Evolutionary conservation across 2,329 filamentous ascomycete genomes (phyloP).

Genomic region (Aspergillus arachidicola): DNA sequence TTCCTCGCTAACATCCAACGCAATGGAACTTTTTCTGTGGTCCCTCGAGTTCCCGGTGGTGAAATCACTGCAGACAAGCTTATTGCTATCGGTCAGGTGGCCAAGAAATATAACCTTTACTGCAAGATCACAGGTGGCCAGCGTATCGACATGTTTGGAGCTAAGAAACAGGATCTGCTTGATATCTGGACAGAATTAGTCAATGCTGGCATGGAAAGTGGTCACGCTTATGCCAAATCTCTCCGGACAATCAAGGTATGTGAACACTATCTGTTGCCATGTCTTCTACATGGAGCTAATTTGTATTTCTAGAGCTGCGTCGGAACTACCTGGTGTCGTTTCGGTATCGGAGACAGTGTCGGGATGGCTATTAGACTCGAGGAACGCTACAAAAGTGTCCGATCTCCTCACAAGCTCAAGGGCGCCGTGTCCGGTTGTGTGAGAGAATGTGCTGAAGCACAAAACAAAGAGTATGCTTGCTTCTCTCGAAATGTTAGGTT

Average conservation of each 20-base stretch:
- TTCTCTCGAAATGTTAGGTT: no score
- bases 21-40: conserved; percentile 86
- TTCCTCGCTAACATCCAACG: conserved; percentile 89
- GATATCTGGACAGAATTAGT: conserved; percentile 81
- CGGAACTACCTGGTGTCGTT: conserved; percentile 88
- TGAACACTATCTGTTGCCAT: not conserved
- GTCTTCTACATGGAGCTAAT: conserved; percentile 10
- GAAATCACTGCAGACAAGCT: conserved; percentile 88
- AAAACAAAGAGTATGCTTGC: conserved; percentile 76
- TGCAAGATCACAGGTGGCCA: conserved; percentile 92
- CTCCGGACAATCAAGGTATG: conserved; percentile 76
- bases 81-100: conserved; percentile 79
- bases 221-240: conserved; percentile 88
- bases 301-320: conserved; percentile 68
- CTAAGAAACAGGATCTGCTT: conserved; percentile 81
- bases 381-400: conserved; percentile 88
- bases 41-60: conserved; percentile 79
- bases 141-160: conserved; percentile 90
- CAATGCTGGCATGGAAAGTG: conserved; percentile 84
- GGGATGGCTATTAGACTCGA: conserved; percentile 87
- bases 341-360: conserved; percentile 85
- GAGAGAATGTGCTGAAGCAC: conserved; percentile 89
- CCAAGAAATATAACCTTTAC: conserved; percentile 81
- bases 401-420: conserved; percentile 89
- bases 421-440: conserved; percentile 88